Evolutionary conservation across 2,329 filamentous ascomycete species (phyloP).

Genomic region (Nemania serpens): DNA sequence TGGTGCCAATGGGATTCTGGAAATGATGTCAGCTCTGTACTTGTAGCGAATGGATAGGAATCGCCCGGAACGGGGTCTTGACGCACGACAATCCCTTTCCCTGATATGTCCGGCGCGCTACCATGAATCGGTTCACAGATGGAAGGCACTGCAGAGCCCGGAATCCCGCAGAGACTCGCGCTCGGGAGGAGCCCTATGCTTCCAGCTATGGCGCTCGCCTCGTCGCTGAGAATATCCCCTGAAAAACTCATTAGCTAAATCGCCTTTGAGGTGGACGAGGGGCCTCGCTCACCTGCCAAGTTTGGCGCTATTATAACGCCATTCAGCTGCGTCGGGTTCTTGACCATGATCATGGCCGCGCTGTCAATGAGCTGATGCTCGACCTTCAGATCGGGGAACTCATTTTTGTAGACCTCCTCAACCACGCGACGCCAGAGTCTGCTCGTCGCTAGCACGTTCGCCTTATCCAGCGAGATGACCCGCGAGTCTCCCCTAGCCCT

Average conservation of each 20-base stretch:
- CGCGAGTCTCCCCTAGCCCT: constrained; percentile 6
- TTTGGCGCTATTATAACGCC: constrained; percentile 44
- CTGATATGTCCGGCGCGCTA: constrained; percentile 73
- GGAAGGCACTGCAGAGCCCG: constrained; percentile 52
- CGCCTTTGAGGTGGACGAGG: not conserved
- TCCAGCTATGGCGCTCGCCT: constrained; percentile 51
- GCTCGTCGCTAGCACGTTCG: constrained; percentile 56
- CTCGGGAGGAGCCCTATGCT: constrained; percentile 52
- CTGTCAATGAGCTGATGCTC: constrained; percentile 54
- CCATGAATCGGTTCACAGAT: constrained; percentile 77
- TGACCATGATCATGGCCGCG: constrained; percentile 54
- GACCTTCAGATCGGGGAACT: constrained; percentile 50
- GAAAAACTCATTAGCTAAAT: constrained; percentile 49
- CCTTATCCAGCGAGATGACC: constrained; percentile 47
- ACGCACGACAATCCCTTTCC: constrained; percentile 38
- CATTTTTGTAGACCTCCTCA: constrained; percentile 46
- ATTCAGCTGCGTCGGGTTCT: constrained; percentile 52
- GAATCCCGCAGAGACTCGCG: constrained; percentile 50
- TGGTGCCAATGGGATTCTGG: constrained; percentile 68
- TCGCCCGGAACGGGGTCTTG: constrained; percentile 13
- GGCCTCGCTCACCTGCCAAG: not conserved
- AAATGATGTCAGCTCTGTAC: constrained; percentile 56
- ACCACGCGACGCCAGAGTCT: constrained; percentile 54
- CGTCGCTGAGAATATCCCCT: constrained; percentile 53
- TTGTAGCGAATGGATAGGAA: constrained; percentile 42